Evolutionary conservation across 2,329 filamentous ascomycete genomes (phyloP), one percentile per base, ranked within the genome.

Genomic region (Decorospora gaudefroyi): DNA sequence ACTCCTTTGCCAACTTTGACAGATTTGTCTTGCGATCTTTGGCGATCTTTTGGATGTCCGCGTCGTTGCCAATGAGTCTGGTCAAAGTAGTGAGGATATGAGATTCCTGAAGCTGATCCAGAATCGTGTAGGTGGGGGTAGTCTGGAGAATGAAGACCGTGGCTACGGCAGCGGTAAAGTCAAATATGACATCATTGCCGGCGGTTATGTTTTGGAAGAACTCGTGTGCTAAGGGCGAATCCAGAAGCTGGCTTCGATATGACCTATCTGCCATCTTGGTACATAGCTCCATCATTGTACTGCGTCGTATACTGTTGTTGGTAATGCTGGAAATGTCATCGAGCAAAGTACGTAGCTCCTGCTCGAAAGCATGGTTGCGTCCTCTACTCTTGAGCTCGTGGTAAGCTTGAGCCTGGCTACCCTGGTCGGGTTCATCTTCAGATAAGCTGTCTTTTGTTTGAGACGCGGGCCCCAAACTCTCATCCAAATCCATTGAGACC

Each of bases 161-260:
- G n/a, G 82, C 78, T 1, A 82, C 79, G n/a, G 81, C 70, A 10
- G 90, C 76, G 1, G 83, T 73, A 59, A 86, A 87, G 5, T 83
- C 83, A 37, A 70, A 78, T 43, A 72, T 73, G 29, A 57, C 55
- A 46, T 74, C 78, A 45, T 55, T 68, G 25, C 53, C 54, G 34
- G 51, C 74, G 1, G 76, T 77, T 7, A 87, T 74, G 28, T 81
- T 79, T 30, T 80, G 76, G 38, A 90, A 80, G 11, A 96, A 75
- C 19, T 80, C 80, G 40, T 83, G 79, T 49, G 89, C 87, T 42
- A 87, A 82, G 5, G 83, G 82, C 54, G 89, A 85, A 49, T 90
- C 85, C 13, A 87, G 78, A 58, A 96, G 90, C 49, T 87, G 84
- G 12, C 77, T 76, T 18, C 82, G 74, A 57, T 88, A 90, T 1